Evolutionary conservation across 768 basidiomycete genomes (phyloP), one percentile per base, ranked within the genome.

Genomic region (Lactarius sanguifluus): DNA sequence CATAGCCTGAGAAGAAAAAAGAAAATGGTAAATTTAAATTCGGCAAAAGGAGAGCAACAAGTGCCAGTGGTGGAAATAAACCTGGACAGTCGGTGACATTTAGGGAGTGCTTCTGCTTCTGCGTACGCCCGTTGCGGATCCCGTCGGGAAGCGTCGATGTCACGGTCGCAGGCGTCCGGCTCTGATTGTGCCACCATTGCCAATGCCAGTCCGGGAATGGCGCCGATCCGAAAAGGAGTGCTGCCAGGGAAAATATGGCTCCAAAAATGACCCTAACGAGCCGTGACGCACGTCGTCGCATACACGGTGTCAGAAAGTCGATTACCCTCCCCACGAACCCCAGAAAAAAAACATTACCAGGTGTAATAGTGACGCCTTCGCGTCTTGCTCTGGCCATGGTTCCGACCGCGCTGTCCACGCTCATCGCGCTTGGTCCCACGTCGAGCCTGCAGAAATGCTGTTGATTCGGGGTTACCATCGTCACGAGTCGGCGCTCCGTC

Each of bases 1-100:
- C 76, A 70, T 90, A 91, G 18, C 89, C 89, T 86, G 62, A 20
- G 25, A 9, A 16, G 60, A 13, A 32, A 15, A 25, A 25, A 5
- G 5, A 13, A 52, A 28, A 23, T 10, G 15, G 50, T 12, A 23
- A 32, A 36, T 54, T 23, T 16, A 30, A 30, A 41, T 41, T 23
- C 32, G 25, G 34, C 16, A n/a, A 47, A 25, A 18, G 15, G 7
- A 60, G 50, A 23, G 36, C 45, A 12, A 43, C 20, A 32, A 34
- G 34, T 34, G 34, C 34, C 34, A 47, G 7, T 32, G 8, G 50
- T 52, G 12, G 9, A 61, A 34, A 67, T 28, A 41, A 18, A 69
- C 68, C 68, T 47, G 68, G 72, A 41, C 72, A 73, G 41, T 57
- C 30, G 6, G 62, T 57, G 13, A 76, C 70, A 23, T 59, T 65